A percentile compares a stretch with the other conserved stretches of the same genome.
Evolutionary conservation across 306 rosid species (phyloP).

Genomic region (Arachis hypogaea): DNA sequence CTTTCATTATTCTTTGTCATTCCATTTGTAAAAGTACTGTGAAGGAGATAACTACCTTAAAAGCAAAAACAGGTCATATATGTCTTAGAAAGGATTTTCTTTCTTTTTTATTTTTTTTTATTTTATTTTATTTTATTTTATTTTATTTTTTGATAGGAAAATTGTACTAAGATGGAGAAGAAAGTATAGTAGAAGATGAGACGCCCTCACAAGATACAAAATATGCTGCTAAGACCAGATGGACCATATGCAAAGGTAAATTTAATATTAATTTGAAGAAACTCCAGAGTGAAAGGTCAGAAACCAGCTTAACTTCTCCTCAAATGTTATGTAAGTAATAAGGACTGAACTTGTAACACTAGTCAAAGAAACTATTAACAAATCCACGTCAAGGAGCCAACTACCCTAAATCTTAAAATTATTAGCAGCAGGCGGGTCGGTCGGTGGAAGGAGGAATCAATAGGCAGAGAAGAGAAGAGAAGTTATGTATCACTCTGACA

Average conservation of each 20-base stretch:
- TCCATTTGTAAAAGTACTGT: not conserved
- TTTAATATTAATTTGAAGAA: not conserved
- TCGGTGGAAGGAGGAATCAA: no score
- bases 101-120: no score
- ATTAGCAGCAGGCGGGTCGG: not conserved
- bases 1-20: not conserved
- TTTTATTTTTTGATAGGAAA: no score
- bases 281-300: not conserved
- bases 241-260: not conserved
- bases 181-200: no score
- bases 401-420: not conserved
- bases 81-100: not conserved
- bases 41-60: not conserved
- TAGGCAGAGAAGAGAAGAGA: no score
- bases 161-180: no score
- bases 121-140: no score
- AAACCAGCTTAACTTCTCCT: not conserved
- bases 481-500: no score
- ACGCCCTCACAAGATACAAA: no score
- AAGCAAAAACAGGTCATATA: not conserved
- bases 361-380: not conserved
- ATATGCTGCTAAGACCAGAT: no score
- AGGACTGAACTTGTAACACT: conserved; percentile 2
- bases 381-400: not conserved
- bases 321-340: not conserved